Evolutionary conservation across 805 yeast genomes (phyloP), one percentile per base, ranked within the genome.

Genomic region (Hanseniaspora taiwanica): DNA sequence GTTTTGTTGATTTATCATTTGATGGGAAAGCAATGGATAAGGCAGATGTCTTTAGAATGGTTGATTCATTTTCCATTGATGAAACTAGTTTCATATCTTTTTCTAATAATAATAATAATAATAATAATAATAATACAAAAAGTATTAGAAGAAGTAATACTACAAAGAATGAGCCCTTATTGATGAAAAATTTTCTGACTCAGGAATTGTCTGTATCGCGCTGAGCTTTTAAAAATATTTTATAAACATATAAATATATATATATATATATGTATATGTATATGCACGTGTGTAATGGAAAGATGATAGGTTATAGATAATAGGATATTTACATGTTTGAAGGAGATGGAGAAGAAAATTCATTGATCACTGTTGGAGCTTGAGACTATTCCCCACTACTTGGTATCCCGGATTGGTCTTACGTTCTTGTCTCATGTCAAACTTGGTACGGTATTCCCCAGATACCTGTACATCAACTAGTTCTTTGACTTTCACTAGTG

Each of bases 401-500:
- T 58, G 56, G 48, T 74, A 82, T 0, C 91, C 93, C 9, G 84
- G 78, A 36, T 72, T 70, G 10, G 74, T 66, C 54, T 71, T 79
- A 61, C 87, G 71, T 33, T 64, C 63, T 8, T 50, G 54, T 40
- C 78, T 66, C 57, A 76, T 65, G 52, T 81, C 69, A 14, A 60
- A 58, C 40, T 67, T 69, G 1, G 76, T 59, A 49, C 76, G 60
- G 16, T 63, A 63, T 21, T 65, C 61, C 35, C 76, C 78, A 9
- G 80, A 76, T 27, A 85, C 63, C 49, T 85, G 89, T 21, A 89
- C 91, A 37, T 72, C 73, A 7, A 89, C 87, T 42, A 89, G 66
- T 58, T 89, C 96, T 60, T 89, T 89, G 36, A 89, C 83, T 44
- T 71, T 66, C 24, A 84, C 74, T 42, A 89, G 69, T 66, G 78